Evolutionary conservation across 163 green algal genomes (phyloP), one percentile per base, ranked within the genome.

Genomic region (Scenedesmus sp.): DNA sequence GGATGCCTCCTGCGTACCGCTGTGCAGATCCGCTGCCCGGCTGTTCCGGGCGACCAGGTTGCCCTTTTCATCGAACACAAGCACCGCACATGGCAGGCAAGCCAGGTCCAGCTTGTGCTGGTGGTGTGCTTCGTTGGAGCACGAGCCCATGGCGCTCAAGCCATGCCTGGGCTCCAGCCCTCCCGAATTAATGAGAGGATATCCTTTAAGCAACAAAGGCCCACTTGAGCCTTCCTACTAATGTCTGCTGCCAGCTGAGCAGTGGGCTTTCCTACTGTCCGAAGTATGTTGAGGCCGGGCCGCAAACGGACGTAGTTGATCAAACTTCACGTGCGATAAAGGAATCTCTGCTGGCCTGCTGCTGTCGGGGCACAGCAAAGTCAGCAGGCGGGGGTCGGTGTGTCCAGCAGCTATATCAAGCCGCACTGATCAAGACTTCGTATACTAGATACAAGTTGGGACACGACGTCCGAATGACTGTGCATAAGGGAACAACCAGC

Each of bases 61-160:
- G 15, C 88, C 81, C 30, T 78, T 15, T 1, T 59, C n/a, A 42
- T 89, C 68, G 46, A 92, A 92, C 33, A 68, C 81, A 16, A 92
- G 81, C 15, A 78, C 88, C 1, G 88, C 88, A 68, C 88, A 92
- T n/a, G 88, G 88, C 65, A 76, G 65, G 65, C 65, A 76, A 76
- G 65, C 65, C 65, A 76, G 65, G 65, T 76, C 65, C 65, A 76
- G 65, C 65, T 40, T 76, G 65, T 76, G 65, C 65, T 76, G 30
- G 65, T 76, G 65, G 30, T 76, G 65, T 76, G 65, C 65, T 76
- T 76, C 65, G 65, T 30, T 76, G 37, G 65, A 76, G 65, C 65
- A 76, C 65, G 65, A 76, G 65, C 65, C 65, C 65, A 76, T 76
- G 65, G 26, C 30, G 65, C 65, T 76, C 30, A 76, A 1, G 65